Percentiles rank a stretch among this genome's conserved stretches.
Conservation (phyloP, 345 rosid species). For the Eucalyptus sp. region DNA sequence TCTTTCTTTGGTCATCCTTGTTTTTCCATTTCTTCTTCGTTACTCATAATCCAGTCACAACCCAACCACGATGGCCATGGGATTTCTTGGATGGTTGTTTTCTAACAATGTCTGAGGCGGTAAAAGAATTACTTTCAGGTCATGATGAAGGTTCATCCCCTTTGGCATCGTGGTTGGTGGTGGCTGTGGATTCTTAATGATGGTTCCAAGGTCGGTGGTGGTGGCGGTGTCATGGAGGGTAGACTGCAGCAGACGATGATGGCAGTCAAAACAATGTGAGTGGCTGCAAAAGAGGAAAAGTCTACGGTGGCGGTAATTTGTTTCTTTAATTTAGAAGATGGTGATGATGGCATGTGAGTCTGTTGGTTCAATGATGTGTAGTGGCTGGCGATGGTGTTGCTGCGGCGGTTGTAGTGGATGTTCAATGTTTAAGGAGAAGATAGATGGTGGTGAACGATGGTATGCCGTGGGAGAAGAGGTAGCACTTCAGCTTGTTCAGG, state of each 20-base stretch:
- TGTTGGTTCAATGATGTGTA: neutral
- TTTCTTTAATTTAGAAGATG: neutral
- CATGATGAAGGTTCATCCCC: rapidly evolving
- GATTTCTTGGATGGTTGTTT: neutral
- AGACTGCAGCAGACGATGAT: neutral
- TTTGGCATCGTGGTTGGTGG: neutral
- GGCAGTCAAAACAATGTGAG: neutral
- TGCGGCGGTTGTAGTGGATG: neutral
- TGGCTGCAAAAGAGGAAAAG: neutral
- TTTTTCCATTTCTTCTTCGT: neutral
- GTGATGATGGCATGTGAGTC: neutral
- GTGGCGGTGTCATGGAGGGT: neutral
- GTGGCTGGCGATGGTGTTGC: neutral
- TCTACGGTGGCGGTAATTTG: neutral
- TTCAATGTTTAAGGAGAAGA: neutral
- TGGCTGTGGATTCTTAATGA: neutral
- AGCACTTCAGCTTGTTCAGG: neutral
- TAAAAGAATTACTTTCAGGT: neutral
- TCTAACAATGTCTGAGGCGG: neutral
- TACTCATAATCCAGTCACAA: neutral
- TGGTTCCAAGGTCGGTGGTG: neutral
- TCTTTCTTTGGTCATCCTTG: neutral
- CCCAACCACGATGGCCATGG: neutral
- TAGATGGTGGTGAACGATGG: neutral
- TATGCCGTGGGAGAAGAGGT: neutral